Base-by-base conservation (phyloP, 2,329 filamentous ascomycete genomes). In the Colletotrichum sp. region DNA sequence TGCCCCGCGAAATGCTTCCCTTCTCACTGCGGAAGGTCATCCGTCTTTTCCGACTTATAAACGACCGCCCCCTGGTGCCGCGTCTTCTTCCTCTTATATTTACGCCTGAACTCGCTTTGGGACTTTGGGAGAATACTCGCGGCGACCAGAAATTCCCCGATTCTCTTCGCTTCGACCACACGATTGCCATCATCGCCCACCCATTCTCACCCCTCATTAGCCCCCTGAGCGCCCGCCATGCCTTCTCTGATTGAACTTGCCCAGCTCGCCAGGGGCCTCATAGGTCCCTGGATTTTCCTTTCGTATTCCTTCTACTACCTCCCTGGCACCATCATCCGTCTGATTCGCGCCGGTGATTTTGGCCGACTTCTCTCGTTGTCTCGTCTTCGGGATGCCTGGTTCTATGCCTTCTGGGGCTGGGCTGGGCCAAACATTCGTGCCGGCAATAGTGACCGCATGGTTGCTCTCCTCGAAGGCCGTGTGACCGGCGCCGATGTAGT, bases 401-500 rank as follows among this genome's bases (percentile, higher is more conserved):
- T 94, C 83, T 88, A 87, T 69, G 83, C 84, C 55, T 93, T 94
- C 84, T 94, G 92, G 92, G 83, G 83, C 39, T 85, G 81, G 70
- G 86, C 87, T 60, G 91, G 91, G 0, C 91, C 92, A 0, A 76
- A 82, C 6, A 85, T 91, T 5, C 88, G 89, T 73, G 77, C 83
- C n/a, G 80, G 77, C 55, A 87, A 84, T 21, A 85, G 84, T 44
- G 79, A 79, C 1, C 82, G 83, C 32, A 89, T 93, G 4, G 81
- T 89, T 12, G 90, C 92, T 0, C 84, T 93, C 3, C 86, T 93
- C 3, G 86, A 90, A 73, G 90, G 90, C 15, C 86, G 87, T 34
- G 84, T 88, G 6, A 72, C 72, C 13, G 78, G 79, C 16, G 90
- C 89, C 7, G 75, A 62, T 7, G 79, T 87, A 49, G 76, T 85